Conservation (phyloP, 2,329 filamentous ascomycete genomes). For the Ophiostoma himal-ulmi region DNA sequence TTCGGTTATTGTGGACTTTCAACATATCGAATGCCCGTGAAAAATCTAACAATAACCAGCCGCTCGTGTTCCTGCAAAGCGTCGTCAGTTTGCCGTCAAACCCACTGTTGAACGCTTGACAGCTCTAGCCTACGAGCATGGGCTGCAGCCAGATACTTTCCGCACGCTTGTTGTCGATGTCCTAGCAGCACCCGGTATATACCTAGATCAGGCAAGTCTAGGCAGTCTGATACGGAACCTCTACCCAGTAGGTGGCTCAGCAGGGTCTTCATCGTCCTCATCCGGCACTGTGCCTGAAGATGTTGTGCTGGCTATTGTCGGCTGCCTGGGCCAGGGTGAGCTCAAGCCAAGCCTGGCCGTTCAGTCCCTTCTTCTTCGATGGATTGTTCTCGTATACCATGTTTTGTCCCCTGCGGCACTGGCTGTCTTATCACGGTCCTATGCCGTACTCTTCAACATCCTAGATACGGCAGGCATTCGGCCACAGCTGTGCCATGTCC, state of each 20-base stretch:
- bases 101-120: slow-evolving; percentile 58
- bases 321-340: slow-evolving; percentile 69
- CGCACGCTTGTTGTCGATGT: slow-evolving; percentile 60
- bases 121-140: slow-evolving; percentile 59
- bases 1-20: neutral
- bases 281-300: slow-evolving; percentile 48
- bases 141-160: slow-evolving; percentile 57
- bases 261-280: slow-evolving; percentile 41
- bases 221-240: slow-evolving; percentile 65
- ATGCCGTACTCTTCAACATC: slow-evolving; percentile 72
- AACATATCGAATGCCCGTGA: too few relatives aligned
- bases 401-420: slow-evolving; percentile 53
- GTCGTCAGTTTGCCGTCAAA: slow-evolving; percentile 57
- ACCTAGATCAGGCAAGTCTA: slow-evolving; percentile 70
- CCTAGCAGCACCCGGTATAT: slow-evolving; percentile 49
- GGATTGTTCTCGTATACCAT: slow-evolving; percentile 72
- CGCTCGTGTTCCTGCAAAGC: slow-evolving; percentile 58
- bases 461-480: slow-evolving; percentile 72
- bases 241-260: slow-evolving; percentile 58
- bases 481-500: slow-evolving; percentile 64
- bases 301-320: slow-evolving; percentile 60
- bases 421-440: slow-evolving; percentile 60
- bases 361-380: slow-evolving; percentile 67
- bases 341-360: slow-evolving; percentile 66
- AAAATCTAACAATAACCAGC: slow-evolving; percentile 36